Percentiles rank a stretch among this genome's conserved stretches.
Conservation (phyloP, 371 early-diverging fungal species). For the Parasitella parasitica region DNA sequence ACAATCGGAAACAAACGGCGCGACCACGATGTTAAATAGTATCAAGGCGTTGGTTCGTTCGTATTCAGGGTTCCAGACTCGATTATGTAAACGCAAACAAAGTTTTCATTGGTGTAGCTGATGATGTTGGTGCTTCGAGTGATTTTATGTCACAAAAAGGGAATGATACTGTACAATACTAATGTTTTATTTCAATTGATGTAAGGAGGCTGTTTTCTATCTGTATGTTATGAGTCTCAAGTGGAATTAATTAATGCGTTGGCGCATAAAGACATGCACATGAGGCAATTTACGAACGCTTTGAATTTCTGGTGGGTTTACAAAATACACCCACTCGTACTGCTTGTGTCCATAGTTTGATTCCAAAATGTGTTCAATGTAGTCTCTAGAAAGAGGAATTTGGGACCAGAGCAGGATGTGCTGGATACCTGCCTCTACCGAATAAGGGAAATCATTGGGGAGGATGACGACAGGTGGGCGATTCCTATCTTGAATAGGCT, state of each 20-base stretch:
- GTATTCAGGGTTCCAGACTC: not conserved
- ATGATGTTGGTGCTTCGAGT: too few relatives aligned
- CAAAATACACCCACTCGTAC: constrained; percentile 24
- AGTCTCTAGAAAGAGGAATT: constrained; percentile 23
- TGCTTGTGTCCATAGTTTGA: constrained; percentile 11
- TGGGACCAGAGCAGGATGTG: constrained; percentile 55
- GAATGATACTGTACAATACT: too few relatives aligned
- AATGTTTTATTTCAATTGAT: not conserved
- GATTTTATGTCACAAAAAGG: too few relatives aligned
- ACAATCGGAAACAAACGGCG: not conserved
- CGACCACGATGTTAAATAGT: not conserved
- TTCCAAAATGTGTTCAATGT: constrained; percentile 20
- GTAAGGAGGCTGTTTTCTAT: not conserved
- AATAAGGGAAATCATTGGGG: constrained; percentile 55
- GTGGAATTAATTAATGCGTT: not conserved
- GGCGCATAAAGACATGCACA: constrained; percentile 29
- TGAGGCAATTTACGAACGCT: constrained; percentile 27
- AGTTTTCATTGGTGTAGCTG: not conserved
- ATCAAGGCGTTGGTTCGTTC: not conserved
- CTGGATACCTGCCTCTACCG: constrained; percentile 29
- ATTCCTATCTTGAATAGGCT: not conserved
- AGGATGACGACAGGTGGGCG: constrained; percentile 32
- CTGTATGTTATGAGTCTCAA: not conserved
- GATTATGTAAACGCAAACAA: not conserved
- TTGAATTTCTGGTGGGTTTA: constrained; percentile 29